A percentile compares a stretch with the other conserved stretches of the same genome.
Evolutionary conservation across 306 rosid genomes (phyloP).

Genomic region (Corylus americana): DNA sequence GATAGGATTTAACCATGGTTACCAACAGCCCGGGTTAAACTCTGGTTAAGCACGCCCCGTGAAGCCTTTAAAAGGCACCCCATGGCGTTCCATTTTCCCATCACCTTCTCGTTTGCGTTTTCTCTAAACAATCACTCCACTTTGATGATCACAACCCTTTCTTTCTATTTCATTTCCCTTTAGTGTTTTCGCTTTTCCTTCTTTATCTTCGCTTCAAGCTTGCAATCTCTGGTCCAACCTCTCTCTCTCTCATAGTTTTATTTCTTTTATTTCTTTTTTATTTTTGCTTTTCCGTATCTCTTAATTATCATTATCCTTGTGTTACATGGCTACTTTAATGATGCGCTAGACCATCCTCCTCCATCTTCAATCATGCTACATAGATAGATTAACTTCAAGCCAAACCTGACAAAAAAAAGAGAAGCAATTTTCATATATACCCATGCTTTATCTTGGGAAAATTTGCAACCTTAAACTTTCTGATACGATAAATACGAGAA

Average conservation of each 20-base stretch:
- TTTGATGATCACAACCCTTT: conserved; percentile 22
- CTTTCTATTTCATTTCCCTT: conserved; percentile 4
- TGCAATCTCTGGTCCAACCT: conserved; percentile 32
- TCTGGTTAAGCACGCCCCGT: conserved; percentile 28
- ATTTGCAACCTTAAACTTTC: not conserved
- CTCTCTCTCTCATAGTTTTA: not conserved
- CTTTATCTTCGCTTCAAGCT: conserved; percentile 15
- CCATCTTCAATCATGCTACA: not conserved
- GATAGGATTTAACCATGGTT: conserved; percentile 54
- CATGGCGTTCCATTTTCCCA: not conserved
- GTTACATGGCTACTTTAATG: not conserved
- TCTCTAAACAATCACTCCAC: not conserved
- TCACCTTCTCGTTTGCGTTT: conserved; percentile 13
- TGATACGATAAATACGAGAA: not conserved
- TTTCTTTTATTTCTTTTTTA: not conserved
- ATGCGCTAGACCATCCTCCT: conserved; percentile 1
- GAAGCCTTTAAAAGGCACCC: conserved; percentile 47
- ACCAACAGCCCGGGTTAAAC: conserved; percentile 18
- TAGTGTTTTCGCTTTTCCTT: conserved; percentile 4
- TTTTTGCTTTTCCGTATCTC: not conserved
- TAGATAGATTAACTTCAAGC: not conserved
- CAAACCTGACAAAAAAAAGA: not conserved
- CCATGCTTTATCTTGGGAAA: not conserved
- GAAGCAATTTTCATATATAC: not conserved
- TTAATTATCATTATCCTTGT: not conserved